Conservation (phyloP, 441 rosid species). For the Populus hybrid region DNA sequence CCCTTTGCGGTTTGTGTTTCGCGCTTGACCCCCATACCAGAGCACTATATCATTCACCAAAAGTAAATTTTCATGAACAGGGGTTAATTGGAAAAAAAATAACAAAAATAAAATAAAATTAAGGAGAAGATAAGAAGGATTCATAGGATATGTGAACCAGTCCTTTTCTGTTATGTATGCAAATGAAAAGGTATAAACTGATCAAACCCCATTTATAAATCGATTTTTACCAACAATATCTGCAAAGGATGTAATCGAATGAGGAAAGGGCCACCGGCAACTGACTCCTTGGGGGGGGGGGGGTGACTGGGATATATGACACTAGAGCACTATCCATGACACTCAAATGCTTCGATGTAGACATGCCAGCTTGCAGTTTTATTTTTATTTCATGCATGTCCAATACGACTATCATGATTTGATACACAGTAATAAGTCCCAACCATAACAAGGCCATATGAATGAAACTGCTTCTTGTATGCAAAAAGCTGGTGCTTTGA, state of each 20-base stretch:
- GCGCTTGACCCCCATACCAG: constrained; percentile 97
- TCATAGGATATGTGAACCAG: neutral
- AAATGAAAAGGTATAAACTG: neutral
- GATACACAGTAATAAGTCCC: neutral
- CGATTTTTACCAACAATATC: neutral
- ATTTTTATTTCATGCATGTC: neutral
- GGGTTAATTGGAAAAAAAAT: neutral
- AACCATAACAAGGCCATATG: neutral
- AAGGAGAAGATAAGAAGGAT: neutral
- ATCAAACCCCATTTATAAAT: neutral
- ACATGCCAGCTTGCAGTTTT: neutral
- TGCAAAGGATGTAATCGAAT: neutral
- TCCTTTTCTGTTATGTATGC: neutral
- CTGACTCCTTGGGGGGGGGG: too few species aligned
- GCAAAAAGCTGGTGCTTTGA: neutral
- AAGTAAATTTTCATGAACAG: neutral
- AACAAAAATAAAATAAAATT: neutral
- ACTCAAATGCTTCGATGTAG: neutral
- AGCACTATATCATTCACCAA: constrained; percentile 46
- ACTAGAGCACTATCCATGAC: neutral
- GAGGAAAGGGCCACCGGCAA: neutral
- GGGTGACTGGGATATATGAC: too few species aligned
- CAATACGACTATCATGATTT: neutral
- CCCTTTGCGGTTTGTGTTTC: constrained; percentile 98
- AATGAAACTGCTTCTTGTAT: too few species aligned